Base-by-base conservation (phyloP, 352 stramenopile species). In the Globisporangium parvum region DNA sequence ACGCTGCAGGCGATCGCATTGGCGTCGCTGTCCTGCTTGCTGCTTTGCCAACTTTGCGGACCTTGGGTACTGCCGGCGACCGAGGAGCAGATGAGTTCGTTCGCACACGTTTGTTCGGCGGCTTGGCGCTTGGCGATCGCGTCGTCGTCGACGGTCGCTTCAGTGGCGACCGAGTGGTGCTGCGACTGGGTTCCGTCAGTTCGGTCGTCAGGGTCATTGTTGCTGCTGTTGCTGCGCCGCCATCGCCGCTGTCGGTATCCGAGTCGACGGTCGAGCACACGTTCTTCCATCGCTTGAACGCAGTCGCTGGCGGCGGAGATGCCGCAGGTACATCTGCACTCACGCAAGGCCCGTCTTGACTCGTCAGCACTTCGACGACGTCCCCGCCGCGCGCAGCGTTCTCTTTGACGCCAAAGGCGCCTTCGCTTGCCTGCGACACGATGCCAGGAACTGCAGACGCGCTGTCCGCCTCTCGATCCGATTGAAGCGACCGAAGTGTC, bases 191-290 rank as follows among this genome's bases (percentile, higher is more conserved):
- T 14, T 18, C 39, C 3, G 39, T n/a, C 14, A 9, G 14, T 14
- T 18, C 21, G 15, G 20, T 45, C 12, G 11, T 14, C 21, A 20
- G 9, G 17, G 20, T 40, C 1, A n/a, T 17, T 2, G 28, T 20
- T 3, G 10, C 14, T 3, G 18, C 14, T 3, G 18, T 33, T 6
- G 42, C 17, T 21, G n/a, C 10, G 3, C 14, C 53, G 11, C n/a
- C 31, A 5, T 51, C 53, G 23, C 53, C 56, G 11, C 48, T 53
- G 15, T 75, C 69, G 1, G 65, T 52, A 23, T 81, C 75, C 3
- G 73, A 87, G 48, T 82, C 76, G 50, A 78, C 73, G 1, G 77
- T 59, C 11, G 62, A 71, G 45, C 76, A 87, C 0, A 82, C 57
- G 35, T 77, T 74, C 52, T 55, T 78, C 23, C 73, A 56, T 46